Evolutionary conservation across 345 rosid genomes (phyloP).

Genomic region (Sapria himalayana): DNA sequence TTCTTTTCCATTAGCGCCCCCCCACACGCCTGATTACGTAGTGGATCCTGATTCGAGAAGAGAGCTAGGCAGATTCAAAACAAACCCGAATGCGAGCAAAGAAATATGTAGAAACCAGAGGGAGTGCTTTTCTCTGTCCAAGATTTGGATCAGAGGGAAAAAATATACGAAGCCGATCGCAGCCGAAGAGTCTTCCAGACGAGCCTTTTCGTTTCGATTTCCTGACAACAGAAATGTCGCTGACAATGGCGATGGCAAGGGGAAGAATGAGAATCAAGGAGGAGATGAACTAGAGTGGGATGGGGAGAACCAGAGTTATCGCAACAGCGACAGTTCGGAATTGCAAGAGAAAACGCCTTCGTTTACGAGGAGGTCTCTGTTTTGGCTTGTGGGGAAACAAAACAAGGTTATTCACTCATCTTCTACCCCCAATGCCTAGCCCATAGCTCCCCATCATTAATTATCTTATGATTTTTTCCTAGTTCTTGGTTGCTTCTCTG

Average conservation of each 20-base stretch:
- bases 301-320: slow-evolving; percentile 29
- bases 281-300: slow-evolving; percentile 17
- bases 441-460: too few relatives aligned
- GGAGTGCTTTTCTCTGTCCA: slow-evolving; percentile 78
- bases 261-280: slow-evolving; percentile 13
- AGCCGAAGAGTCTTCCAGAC: slow-evolving; percentile 24
- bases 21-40: slow-evolving; percentile 50
- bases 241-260: slow-evolving; percentile 9
- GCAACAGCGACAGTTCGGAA: slow-evolving; percentile 17
- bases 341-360: slow-evolving; percentile 53
- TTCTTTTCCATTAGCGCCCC: slow-evolving; percentile 28
- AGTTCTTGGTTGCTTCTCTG: too few relatives aligned
- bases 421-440: slow-evolving; percentile 30
- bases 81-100: slow-evolving; percentile 7
- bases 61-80: slow-evolving; percentile 24
- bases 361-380: slow-evolving; percentile 81
- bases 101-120: slow-evolving; percentile 14
- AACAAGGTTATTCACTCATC: slow-evolving; percentile 86
- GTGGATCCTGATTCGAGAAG: slow-evolving; percentile 47
- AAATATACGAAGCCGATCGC: slow-evolving; percentile 27
- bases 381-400: slow-evolving; percentile 76
- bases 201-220: slow-evolving; percentile 44
- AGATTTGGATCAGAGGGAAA: slow-evolving; percentile 68
- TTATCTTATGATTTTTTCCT: too few relatives aligned
- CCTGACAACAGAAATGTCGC: slow-evolving; percentile 14